These are phyloP conservation scores for Mycena alexandri DNA, from an alignment of 768 basidiomycete species.

Conservation along the genomic window DNA sequence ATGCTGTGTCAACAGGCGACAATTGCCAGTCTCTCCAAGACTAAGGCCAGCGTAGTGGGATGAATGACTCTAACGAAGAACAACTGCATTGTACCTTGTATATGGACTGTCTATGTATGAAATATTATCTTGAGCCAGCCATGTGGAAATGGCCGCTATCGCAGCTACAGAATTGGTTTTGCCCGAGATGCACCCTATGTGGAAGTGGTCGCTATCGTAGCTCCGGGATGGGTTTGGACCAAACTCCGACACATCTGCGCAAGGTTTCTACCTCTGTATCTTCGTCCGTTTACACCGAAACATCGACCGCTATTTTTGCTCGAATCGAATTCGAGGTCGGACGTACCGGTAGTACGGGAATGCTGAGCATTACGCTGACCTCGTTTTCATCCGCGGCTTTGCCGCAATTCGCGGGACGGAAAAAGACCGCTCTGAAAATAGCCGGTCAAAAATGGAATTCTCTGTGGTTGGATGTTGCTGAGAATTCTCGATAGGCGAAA, in stretches of 20 bases:
- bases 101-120: background rate
- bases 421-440: conserved; percentile 25
- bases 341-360: conserved; percentile 26
- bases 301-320: conserved; percentile 19
- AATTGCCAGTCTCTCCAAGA: conserved; percentile 38
- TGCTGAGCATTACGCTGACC: background rate
- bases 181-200: no score
- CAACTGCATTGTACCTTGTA: no score
- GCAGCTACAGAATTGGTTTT: no score
- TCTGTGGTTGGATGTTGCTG: background rate
- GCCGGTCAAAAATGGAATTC: background rate
- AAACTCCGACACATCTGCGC: conserved; percentile 28
- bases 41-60: conserved; percentile 35
- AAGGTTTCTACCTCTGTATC: conserved; percentile 22
- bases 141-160: no score
- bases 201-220: no score
- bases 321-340: conserved; percentile 8
- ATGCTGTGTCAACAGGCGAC: conserved; percentile 22
- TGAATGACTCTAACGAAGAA: background rate
- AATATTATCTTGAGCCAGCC: no score
- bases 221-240: no score
- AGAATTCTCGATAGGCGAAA: conserved; percentile 22
- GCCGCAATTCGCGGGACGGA: background rate
- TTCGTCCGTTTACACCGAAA: conserved; percentile 17
- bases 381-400: conserved; percentile 24